Conservation (phyloP, 1,284 basidiomycete genomes). For the Apiotrichum sp. region DNA sequence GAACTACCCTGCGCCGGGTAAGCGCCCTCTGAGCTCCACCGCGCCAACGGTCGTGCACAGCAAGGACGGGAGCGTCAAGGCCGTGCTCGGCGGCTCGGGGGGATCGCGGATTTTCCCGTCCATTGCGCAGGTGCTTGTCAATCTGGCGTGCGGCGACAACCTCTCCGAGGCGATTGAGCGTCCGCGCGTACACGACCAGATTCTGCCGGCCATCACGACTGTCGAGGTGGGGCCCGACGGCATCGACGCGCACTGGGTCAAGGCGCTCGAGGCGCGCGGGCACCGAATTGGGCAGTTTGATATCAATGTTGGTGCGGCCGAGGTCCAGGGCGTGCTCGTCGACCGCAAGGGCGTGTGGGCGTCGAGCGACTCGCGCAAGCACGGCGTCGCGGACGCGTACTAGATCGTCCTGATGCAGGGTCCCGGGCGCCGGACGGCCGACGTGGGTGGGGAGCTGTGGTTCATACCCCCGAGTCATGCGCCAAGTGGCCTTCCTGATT, state of each 20-base stretch:
- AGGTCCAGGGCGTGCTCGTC: conserved; percentile 61
- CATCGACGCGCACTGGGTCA: conserved; percentile 55
- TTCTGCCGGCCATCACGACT: conserved; percentile 63
- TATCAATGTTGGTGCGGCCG: conserved; percentile 42
- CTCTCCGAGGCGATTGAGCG: conserved; percentile 72
- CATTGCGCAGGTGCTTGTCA: conserved; percentile 73
- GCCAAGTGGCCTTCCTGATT: no score
- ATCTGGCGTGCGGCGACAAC: conserved; percentile 75
- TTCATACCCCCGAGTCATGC: no score
- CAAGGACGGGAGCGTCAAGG: conserved; percentile 61
- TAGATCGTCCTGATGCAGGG: conserved; percentile 10
- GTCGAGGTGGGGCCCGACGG: conserved; percentile 55
- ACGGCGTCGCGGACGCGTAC: conserved; percentile 44
- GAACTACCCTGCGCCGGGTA: conserved; percentile 80
- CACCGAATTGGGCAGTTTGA: conserved; percentile 61
- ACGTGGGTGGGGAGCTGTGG: no score
- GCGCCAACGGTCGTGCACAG: conserved; percentile 73
- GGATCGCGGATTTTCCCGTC: conserved; percentile 78
- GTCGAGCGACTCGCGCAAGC: conserved; percentile 42
- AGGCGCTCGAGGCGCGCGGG: conserved; percentile 57
- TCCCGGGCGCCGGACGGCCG: no score
- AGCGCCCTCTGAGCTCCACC: conserved; percentile 78
- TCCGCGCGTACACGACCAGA: conserved; percentile 85
- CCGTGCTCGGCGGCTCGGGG: conserved; percentile 76
- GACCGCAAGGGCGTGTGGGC: conserved; percentile 50